Conservation (phyloP, 1,284 basidiomycete species). For the Hypsizygus ulmarius region DNA sequence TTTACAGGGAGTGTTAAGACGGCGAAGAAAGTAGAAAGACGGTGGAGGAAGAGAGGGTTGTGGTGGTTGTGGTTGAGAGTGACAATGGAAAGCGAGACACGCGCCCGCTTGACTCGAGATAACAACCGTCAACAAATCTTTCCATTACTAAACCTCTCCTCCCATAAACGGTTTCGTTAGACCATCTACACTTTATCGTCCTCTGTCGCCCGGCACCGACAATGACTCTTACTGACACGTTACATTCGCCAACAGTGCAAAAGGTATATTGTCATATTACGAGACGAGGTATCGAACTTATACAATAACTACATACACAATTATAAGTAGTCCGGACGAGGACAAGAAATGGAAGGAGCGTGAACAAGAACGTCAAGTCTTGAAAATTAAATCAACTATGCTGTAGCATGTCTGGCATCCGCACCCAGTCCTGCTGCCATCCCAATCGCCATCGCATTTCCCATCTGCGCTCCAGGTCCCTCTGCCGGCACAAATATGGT, state of each 20-base stretch:
- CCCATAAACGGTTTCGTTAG: conserved; percentile 7
- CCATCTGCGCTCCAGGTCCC: conserved; percentile 53
- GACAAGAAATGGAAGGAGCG: no score
- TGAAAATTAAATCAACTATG: no score
- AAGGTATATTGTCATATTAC: no score
- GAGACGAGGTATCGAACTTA: no score
- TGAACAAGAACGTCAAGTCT: no score
- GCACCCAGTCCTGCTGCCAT: conserved; percentile 65
- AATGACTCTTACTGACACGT: no score
- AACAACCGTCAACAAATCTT: conserved; percentile 40
- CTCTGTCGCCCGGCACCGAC: no score
- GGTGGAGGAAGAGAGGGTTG: conserved; percentile 18
- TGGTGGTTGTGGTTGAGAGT: conserved; percentile 35
- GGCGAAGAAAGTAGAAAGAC: conserved; percentile 15
- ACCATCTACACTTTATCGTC: conserved; percentile 2
- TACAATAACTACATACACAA: no score
- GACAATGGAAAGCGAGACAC: conserved; percentile 32
- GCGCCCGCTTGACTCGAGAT: conserved; percentile 33
- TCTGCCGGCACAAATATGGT: conserved; percentile 72
- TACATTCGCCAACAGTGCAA: no score
- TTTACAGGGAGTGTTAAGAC: conserved; percentile 7
- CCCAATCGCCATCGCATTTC: conserved; percentile 57
- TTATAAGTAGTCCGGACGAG: no score
- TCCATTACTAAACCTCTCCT: conserved; percentile 1
- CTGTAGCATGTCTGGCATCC: conserved; percentile 23